These are phyloP conservation scores for Dactylellina parvicollis DNA, from an alignment of 2,329 filamentous ascomycete species.

Conservation along the genomic window DNA sequence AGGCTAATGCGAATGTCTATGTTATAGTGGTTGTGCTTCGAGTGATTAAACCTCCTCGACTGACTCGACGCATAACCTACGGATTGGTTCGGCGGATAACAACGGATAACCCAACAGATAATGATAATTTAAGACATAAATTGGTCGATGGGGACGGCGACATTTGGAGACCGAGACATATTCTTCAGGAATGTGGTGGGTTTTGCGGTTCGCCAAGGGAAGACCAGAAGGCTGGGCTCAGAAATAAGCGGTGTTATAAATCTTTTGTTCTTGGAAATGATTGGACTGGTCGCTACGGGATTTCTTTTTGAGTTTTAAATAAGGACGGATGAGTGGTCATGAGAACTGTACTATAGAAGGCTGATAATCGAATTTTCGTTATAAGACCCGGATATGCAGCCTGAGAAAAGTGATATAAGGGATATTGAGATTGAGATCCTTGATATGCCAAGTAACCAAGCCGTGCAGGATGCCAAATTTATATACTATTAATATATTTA, in stretches of 20 bases:
- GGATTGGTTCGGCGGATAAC: too few species aligned
- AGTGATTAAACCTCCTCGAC: conserved; percentile 15
- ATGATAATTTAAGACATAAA: too few species aligned
- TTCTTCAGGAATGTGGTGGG: not conserved
- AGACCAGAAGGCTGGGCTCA: not conserved
- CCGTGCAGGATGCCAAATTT: too few species aligned
- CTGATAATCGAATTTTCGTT: not conserved
- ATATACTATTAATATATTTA: too few species aligned
- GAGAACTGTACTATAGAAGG: conserved; percentile 11
- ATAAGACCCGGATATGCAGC: too few species aligned
- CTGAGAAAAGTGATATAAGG: too few species aligned
- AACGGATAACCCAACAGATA: too few species aligned
- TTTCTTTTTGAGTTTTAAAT: not conserved
- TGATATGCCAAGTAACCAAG: too few species aligned
- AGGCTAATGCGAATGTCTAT: conserved; percentile 15
- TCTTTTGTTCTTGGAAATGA: not conserved
- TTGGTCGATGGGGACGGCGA: too few species aligned
- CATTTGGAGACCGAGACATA: too few species aligned
- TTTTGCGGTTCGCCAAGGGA: not conserved
- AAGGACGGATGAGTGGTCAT: not conserved
- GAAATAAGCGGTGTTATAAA: not conserved
- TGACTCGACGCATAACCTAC: not conserved
- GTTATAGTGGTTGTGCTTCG: conserved; percentile 38
- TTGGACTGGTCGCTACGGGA: not conserved
- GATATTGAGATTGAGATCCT: too few species aligned